Conservation (phyloP, 2,329 filamentous ascomycete genomes). For the Ophiostoma quercus region DNA sequence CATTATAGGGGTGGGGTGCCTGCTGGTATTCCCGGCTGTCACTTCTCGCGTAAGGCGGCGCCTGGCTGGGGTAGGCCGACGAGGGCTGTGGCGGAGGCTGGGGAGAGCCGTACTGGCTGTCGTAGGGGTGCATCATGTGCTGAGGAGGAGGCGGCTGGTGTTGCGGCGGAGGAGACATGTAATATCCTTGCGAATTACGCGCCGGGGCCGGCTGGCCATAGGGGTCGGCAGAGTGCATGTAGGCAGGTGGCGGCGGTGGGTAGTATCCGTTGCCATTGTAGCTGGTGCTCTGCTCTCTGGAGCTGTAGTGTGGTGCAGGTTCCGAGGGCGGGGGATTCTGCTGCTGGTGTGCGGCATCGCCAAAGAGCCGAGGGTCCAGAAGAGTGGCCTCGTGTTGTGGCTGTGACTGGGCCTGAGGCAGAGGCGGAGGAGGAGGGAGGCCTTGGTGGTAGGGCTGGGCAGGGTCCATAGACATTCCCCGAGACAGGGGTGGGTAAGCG, state of each 20-base stretch:
- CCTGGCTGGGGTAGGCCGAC: conserved; percentile 13
- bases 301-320: neutral
- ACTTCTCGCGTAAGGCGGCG: conserved; percentile 5
- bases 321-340: conserved; percentile 16
- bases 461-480: conserved; percentile 21
- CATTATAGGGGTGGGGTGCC: conserved; percentile 1
- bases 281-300: conserved; percentile 15
- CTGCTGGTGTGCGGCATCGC: conserved; percentile 23
- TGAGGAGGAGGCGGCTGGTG: neutral
- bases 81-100: conserved; percentile 14
- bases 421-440: neutral
- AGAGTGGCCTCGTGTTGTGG: conserved; percentile 12
- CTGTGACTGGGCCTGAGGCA: conserved; percentile 12
- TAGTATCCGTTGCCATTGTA: conserved; percentile 16
- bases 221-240: conserved; percentile 11
- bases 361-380: conserved; percentile 28
- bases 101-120: conserved; percentile 8
- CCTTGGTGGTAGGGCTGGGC: conserved; percentile 20
- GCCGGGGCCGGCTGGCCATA: conserved; percentile 18
- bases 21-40: conserved; percentile 19
- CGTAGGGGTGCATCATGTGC: conserved; percentile 22
- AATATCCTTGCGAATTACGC: conserved; percentile 22
- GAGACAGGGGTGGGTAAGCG: conserved; percentile 18
- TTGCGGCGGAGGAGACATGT: conserved; percentile 22
- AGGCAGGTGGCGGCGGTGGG: neutral